Conservation (phyloP, 371 early-diverging fungal genomes). For the Batkoa obscura region DNA sequence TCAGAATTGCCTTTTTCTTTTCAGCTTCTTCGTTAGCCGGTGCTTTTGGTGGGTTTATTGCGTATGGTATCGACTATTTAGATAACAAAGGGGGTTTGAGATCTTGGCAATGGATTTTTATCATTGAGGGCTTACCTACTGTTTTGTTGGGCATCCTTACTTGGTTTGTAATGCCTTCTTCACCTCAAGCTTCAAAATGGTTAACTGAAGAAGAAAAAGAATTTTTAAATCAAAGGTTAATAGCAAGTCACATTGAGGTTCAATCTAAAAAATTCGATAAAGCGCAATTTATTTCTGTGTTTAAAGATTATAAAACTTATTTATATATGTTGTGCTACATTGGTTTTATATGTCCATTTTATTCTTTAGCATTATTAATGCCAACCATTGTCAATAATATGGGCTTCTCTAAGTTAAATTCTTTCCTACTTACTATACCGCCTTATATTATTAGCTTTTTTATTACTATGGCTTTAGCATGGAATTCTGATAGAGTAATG, state of each 20-base stretch:
- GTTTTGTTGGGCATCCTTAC: constrained; percentile 3
- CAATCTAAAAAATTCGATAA: constrained; percentile 19
- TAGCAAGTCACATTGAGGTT: background rate
- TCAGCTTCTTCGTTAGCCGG: constrained; percentile 42
- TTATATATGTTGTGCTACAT: constrained; percentile 24
- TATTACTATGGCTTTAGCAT: constrained; percentile 12
- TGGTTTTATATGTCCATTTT: constrained; percentile 19
- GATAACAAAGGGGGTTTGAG: constrained; percentile 21
- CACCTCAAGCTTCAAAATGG: background rate
- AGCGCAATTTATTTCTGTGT: constrained; percentile 21
- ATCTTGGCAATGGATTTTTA: constrained; percentile 32
- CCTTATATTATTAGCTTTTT: constrained; percentile 16
- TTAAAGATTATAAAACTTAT: constrained; percentile 30
- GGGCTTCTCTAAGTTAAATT: constrained; percentile 18
- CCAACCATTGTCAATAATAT: constrained; percentile 27
- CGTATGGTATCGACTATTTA: constrained; percentile 29
- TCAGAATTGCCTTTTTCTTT: constrained; percentile 48
- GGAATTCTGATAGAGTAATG: constrained; percentile 12
- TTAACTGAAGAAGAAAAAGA: constrained; percentile 2
- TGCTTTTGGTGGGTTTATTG: constrained; percentile 44
- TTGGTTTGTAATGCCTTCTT: constrained; percentile 4
- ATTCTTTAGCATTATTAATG: constrained; percentile 26
- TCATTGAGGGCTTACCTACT: constrained; percentile 7
- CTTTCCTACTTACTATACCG: constrained; percentile 19
- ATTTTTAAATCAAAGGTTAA: background rate